phyloP scores from a whole-genome alignment of 495 filamentous ascomycete species.

The Hypoxylon perforatum region DNA sequence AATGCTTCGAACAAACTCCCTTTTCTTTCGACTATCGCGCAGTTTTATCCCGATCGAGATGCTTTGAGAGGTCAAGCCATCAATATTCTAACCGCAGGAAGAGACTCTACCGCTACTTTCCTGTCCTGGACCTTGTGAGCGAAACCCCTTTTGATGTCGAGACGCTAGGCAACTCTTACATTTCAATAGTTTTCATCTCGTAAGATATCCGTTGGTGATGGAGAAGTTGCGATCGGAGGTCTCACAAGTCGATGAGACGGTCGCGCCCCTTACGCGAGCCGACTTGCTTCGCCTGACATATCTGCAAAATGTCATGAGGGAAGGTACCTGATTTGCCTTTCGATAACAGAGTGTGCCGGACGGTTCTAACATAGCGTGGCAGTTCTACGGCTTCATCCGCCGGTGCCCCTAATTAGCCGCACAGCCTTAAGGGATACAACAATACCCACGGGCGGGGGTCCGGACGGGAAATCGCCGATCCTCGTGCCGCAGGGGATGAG shows the following conservation, averaged over 20 bases:
- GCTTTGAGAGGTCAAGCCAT: constrained; percentile 43
- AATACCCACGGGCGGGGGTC: constrained; percentile 60
- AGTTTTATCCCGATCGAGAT: constrained; percentile 31
- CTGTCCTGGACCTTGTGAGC: constrained; percentile 53
- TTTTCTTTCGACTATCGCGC: constrained; percentile 33
- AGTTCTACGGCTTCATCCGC: constrained; percentile 68
- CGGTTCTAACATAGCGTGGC: constrained; percentile 66
- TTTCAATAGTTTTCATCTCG: constrained; percentile 44
- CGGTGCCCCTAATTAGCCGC: constrained; percentile 66
- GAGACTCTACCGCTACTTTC: constrained; percentile 56
- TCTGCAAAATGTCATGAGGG: constrained; percentile 33
- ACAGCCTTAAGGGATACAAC: constrained; percentile 57
- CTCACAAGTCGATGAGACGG: constrained; percentile 27
- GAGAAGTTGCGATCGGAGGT: constrained; percentile 49
- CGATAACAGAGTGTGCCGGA: constrained; percentile 44
- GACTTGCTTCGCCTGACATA: constrained; percentile 25
- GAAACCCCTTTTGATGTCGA: background rate
- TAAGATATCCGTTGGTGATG: constrained; percentile 46
- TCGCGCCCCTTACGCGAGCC: constrained; percentile 22
- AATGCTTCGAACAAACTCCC: constrained; percentile 15
- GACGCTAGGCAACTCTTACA: background rate
- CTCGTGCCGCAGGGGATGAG: constrained; percentile 56
- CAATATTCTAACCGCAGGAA: constrained; percentile 49
- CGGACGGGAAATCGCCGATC: constrained; percentile 63
- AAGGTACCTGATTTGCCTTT: constrained; percentile 9